A percentile compares a stretch with the other conserved stretches of the same genome.
phyloP scores from a whole-genome alignment of 169 alveolate species.

The Plasmodium billcollinsi region DNA sequence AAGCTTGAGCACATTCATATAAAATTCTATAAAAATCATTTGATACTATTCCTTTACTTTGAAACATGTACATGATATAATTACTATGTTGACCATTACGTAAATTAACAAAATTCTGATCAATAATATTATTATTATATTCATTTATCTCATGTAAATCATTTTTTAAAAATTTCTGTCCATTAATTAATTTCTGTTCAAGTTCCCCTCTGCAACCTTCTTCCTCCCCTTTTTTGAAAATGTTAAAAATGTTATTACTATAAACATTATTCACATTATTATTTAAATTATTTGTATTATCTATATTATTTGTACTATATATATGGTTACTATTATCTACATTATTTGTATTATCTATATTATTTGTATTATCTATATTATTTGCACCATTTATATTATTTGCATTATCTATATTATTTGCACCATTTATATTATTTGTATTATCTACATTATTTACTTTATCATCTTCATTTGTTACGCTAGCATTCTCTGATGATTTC shows the following conservation, averaged over 20 bases:
- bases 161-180: constrained; percentile 24
- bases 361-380: too few relatives aligned
- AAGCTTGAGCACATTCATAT: constrained; percentile 61
- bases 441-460: too few relatives aligned
- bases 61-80: constrained; percentile 7
- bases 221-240: constrained; percentile 9
- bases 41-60: constrained; percentile 3
- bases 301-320: too few relatives aligned
- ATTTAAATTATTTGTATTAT: too few relatives aligned
- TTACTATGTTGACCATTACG: constrained; percentile 12
- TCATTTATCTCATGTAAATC: background rate
- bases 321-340: too few relatives aligned
- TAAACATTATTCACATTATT: too few relatives aligned
- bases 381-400: too few relatives aligned
- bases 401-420: too few relatives aligned
- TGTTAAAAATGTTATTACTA: background rate
- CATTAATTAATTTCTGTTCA: constrained; percentile 60
- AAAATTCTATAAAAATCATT: constrained; percentile 61
- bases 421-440: too few relatives aligned
- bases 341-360: too few relatives aligned
- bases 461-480: too few relatives aligned
- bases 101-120: background rate
- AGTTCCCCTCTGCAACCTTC: constrained; percentile 57
- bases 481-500: too few relatives aligned
- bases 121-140: background rate